Percentiles rank a stretch among this genome's conserved stretches.
Conservation (phyloP, 768 basidiomycete genomes). For the Mrakia frigida region DNA sequence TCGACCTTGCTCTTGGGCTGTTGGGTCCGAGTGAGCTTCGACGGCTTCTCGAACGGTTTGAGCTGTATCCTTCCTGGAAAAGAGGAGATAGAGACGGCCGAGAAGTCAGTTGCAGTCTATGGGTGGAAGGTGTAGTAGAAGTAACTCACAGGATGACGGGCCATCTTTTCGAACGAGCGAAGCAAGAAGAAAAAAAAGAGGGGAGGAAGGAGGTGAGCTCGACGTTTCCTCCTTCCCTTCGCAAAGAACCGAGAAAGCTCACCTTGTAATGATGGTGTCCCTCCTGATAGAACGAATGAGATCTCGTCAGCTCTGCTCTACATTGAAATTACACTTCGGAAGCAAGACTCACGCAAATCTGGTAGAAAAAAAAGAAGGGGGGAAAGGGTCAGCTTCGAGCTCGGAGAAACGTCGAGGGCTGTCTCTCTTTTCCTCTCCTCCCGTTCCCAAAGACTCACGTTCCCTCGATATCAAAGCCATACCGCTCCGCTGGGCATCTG, state of each 20-base stretch:
- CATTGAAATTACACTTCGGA: too few species aligned
- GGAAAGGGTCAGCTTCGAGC: not conserved
- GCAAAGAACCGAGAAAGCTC: not conserved
- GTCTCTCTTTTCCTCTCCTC: not conserved
- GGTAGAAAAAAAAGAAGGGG: not conserved
- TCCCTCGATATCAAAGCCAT: conserved; percentile 29
- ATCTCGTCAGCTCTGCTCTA: not conserved
- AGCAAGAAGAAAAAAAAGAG: not conserved
- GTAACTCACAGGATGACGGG: conserved; percentile 17
- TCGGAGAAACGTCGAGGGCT: not conserved
- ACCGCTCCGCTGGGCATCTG: conserved; percentile 12
- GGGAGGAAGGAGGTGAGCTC: not conserved
- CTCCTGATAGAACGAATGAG: not conserved
- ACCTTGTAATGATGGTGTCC: conserved; percentile 26
- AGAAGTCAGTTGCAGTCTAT: not conserved
- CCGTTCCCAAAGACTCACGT: conserved; percentile 11
- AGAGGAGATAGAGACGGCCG: not conserved
- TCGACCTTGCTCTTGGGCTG: conserved; percentile 10
- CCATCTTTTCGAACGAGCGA: conserved; percentile 5
- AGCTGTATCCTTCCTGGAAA: conserved; percentile 6
- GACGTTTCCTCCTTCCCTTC: not conserved
- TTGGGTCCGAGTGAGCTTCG: not conserved
- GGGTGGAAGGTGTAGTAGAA: not conserved
- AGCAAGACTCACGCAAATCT: conserved; percentile 25
- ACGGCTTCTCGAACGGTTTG: not conserved